Evolutionary conservation across 495 filamentous ascomycete genomes (phyloP).

Genomic region (Aspergillus funiculosus): DNA sequence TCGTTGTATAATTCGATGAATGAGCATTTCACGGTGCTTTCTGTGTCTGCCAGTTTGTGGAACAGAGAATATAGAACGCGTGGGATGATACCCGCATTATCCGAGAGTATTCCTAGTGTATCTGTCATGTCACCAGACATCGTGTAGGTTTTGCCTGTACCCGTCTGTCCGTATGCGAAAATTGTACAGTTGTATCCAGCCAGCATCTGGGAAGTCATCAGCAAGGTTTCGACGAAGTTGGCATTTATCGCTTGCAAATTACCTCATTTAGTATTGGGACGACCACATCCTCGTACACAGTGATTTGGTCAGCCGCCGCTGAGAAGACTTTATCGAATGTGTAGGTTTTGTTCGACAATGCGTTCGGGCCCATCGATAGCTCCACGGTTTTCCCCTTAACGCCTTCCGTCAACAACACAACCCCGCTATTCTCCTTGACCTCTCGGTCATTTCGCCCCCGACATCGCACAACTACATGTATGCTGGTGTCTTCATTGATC

Average conservation of each 20-base stretch:
- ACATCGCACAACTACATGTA: constrained; percentile 94
- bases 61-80: constrained; percentile 83
- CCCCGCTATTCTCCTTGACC: constrained; percentile 84
- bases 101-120: constrained; percentile 75
- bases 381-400: constrained; percentile 77
- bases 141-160: constrained; percentile 97
- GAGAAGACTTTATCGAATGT: constrained; percentile 97
- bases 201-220: constrained; percentile 62
- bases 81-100: constrained; percentile 90
- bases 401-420: constrained; percentile 82
- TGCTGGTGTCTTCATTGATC: constrained; percentile 79
- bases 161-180: constrained; percentile 96
- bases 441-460: constrained; percentile 89
- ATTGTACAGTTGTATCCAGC: constrained; percentile 97
- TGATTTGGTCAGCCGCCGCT: constrained; percentile 84
- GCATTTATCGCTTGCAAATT: constrained; percentile 17
- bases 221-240: background rate
- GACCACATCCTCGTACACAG: constrained; percentile 92
- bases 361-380: constrained; percentile 86
- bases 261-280: constrained; percentile 89
- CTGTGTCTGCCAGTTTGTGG: constrained; percentile 72
- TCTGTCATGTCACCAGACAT: constrained; percentile 98
- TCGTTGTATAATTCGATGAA: constrained; percentile 99
- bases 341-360: constrained; percentile 92
- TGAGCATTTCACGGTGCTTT: constrained; percentile 92